These are phyloP conservation scores for Lathyrus aphaca DNA, from an alignment of 306 rosid genomes.

Conservation along the genomic window DNA sequence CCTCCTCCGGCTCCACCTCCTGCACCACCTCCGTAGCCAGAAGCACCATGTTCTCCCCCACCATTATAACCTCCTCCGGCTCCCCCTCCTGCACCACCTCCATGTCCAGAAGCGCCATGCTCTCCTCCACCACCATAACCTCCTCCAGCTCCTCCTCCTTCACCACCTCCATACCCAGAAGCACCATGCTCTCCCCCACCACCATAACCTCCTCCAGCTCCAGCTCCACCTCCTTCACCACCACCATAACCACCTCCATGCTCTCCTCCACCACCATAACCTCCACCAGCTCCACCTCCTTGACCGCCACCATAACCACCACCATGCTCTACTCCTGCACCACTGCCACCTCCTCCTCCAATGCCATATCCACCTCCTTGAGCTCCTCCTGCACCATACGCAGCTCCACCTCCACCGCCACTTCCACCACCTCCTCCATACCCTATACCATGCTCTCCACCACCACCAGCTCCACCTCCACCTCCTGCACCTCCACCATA, in stretches of 20 bases:
- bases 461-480: constrained; percentile 51
- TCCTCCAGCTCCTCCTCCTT: constrained; percentile 39
- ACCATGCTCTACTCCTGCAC: constrained; percentile 41
- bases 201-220: constrained; percentile 40
- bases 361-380: constrained; percentile 40
- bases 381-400: constrained; percentile 45
- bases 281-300: constrained; percentile 47
- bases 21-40: constrained; percentile 38
- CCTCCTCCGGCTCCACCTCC: constrained; percentile 43
- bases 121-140: constrained; percentile 44
- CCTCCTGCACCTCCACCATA: constrained; percentile 36
- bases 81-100: constrained; percentile 40
- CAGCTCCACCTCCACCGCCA: constrained; percentile 53
- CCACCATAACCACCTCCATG: constrained; percentile 36
- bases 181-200: constrained; percentile 39
- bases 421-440: constrained; percentile 47
- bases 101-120: constrained; percentile 36
- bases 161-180: constrained; percentile 44
- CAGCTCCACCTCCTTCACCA: constrained; percentile 37
- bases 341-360: constrained; percentile 36
- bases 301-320: constrained; percentile 49
- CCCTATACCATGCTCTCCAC: constrained; percentile 46
- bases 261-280: constrained; percentile 48
- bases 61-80: constrained; percentile 41
- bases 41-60: constrained; percentile 41